phyloP scores from a whole-genome alignment of 306 rosid species.

The Herpetospermum pedunculosum region DNA sequence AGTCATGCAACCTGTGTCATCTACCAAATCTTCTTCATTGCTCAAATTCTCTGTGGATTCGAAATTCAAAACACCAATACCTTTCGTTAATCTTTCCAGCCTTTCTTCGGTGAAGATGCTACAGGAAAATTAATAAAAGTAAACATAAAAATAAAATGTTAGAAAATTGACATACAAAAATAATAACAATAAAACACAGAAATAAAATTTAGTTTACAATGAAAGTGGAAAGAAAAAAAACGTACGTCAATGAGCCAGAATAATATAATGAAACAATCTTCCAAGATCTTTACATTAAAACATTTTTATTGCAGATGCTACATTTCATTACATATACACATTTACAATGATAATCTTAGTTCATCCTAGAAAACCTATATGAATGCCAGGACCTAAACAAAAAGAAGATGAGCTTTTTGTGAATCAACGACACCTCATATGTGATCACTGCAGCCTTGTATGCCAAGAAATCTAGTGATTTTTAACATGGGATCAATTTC shows the following conservation, averaged over 20 bases:
- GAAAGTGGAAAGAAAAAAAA: neutral
- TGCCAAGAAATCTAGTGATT: neutral
- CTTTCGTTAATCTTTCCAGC: conserved; percentile 70
- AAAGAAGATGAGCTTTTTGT: neutral
- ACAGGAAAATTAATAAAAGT: conserved; percentile 28
- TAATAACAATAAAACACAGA: neutral
- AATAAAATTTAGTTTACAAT: neutral
- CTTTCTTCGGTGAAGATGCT: conserved; percentile 97
- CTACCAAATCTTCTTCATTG: conserved; percentile 29
- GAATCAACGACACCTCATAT: neutral
- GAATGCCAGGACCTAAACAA: neutral
- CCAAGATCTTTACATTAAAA: neutral
- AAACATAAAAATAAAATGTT: conserved; percentile 12
- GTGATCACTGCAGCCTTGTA: neutral
- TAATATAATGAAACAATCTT: neutral
- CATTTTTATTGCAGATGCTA: neutral
- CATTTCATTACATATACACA: neutral
- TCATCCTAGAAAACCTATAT: neutral
- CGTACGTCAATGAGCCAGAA: neutral
- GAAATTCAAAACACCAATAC: conserved; percentile 46
- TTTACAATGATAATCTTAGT: neutral
- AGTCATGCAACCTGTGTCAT: conserved; percentile 23
- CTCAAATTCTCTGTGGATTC: conserved; percentile 30
- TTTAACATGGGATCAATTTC: neutral
- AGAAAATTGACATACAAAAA: neutral